Conservation (phyloP, 192 early-diverging fungal genomes). For the Mortierella alpina region DNA sequence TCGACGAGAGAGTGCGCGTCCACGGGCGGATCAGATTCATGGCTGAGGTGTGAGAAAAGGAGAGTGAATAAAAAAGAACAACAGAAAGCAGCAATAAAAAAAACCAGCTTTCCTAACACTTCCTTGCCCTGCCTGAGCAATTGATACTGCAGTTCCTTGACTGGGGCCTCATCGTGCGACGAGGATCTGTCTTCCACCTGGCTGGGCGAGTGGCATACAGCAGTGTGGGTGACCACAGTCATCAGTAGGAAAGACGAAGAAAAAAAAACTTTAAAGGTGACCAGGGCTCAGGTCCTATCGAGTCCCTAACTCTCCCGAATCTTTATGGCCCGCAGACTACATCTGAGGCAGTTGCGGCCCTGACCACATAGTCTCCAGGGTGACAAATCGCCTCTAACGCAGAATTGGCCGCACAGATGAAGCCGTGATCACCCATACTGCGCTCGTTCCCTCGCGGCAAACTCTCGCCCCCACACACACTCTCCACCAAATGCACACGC, state of each 20-base stretch:
- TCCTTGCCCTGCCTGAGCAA: too few species aligned
- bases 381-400: background rate
- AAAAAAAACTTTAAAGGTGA: background rate
- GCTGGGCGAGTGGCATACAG: too few species aligned
- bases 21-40: slow-evolving; percentile 31
- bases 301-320: slow-evolving; percentile 6
- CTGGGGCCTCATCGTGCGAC: too few species aligned
- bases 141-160: too few species aligned
- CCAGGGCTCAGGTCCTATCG: background rate
- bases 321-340: background rate
- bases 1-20: slow-evolving; percentile 14
- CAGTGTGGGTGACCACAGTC: background rate
- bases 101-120: background rate
- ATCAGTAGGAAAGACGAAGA: background rate
- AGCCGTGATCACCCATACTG: background rate
- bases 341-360: too few species aligned
- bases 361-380: too few species aligned
- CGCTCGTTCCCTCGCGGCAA: background rate
- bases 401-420: background rate
- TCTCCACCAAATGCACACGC: too few species aligned
- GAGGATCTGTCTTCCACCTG: background rate
- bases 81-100: background rate
- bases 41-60: background rate
- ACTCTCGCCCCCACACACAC: too few species aligned
- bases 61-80: background rate